These are phyloP conservation scores for Mycena belliarum DNA, from an alignment of 768 basidiomycete genomes.

Conservation along the genomic window DNA sequence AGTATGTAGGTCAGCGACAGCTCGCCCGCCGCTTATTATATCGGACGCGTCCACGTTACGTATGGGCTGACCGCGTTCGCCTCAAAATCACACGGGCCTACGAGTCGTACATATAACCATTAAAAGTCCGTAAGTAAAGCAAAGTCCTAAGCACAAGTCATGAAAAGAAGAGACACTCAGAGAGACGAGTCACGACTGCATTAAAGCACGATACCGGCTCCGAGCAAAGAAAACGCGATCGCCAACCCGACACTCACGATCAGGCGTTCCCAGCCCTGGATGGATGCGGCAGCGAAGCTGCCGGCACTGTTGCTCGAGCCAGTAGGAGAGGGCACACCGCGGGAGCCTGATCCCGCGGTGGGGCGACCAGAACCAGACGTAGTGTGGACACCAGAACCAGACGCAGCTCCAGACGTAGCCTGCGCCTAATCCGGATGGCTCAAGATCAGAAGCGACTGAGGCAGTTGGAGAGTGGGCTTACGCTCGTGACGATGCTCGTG, in stretches of 20 bases:
- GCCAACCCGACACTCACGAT: conserved; percentile 28
- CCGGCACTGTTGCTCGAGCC: background rate
- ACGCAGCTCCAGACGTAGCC: background rate
- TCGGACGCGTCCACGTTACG: no score
- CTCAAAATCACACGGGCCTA: no score
- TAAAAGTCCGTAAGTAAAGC: no score
- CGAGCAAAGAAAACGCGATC: conserved; percentile 26
- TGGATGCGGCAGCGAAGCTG: background rate
- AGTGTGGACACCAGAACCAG: background rate
- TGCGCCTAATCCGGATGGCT: background rate
- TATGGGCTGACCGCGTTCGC: no score
- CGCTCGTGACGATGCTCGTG: conserved; percentile 20
- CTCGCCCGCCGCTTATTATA: no score
- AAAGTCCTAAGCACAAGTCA: no score
- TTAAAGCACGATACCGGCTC: conserved; percentile 25
- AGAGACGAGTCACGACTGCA: no score
- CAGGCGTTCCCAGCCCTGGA: conserved; percentile 29
- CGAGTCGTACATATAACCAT: no score
- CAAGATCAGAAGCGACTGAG: background rate
- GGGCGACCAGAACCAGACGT: no score
- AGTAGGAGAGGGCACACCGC: conserved; percentile 9
- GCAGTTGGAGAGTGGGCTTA: background rate
- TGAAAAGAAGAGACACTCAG: no score
- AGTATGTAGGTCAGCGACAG: no score
- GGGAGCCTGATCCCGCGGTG: background rate